These are phyloP conservation scores for Pseudonectria foliicola DNA, from an alignment of 2,329 filamentous ascomycete species.

Conservation along the genomic window DNA sequence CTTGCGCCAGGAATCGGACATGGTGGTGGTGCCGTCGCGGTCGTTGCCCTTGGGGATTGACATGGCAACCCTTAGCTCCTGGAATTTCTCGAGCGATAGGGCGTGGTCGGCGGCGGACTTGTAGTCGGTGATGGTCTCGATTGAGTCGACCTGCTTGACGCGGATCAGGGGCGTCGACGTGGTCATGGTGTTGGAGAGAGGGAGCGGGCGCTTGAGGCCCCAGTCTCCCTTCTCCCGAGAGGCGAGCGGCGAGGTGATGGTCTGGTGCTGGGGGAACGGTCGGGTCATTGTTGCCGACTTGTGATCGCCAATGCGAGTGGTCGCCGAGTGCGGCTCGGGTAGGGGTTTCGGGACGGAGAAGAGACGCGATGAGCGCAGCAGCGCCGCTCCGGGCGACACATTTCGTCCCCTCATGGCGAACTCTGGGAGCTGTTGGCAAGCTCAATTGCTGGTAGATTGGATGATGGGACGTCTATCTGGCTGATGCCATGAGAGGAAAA, in stretches of 20 bases:
- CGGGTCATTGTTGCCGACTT: constrained; percentile 50
- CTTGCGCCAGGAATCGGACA: constrained; percentile 24
- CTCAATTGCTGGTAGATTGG: constrained; percentile 23
- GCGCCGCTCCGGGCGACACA: constrained; percentile 55
- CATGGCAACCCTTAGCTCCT: constrained; percentile 70
- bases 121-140: constrained; percentile 86
- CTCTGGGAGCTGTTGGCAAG: constrained; percentile 18
- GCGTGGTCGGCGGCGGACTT: constrained; percentile 74
- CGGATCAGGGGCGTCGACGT: constrained; percentile 69
- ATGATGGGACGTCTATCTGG: constrained; percentile 12
- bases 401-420: constrained; percentile 26
- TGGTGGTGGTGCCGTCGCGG: constrained; percentile 10
- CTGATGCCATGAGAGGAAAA: constrained; percentile 20
- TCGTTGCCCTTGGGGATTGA: constrained; percentile 38
- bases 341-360: constrained; percentile 80
- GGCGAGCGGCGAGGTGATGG: constrained; percentile 68
- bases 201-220: constrained; percentile 83
- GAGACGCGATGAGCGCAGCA: constrained; percentile 80
- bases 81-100: constrained; percentile 76
- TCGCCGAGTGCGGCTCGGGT: constrained; percentile 50
- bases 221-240: constrained; percentile 78
- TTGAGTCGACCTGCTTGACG: constrained; percentile 71
- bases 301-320: constrained; percentile 26
- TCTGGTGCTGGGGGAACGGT: constrained; percentile 72
- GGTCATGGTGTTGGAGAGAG: constrained; percentile 64